Evolutionary conservation across 345 rosid genomes (phyloP), one percentile per base, ranked within the genome.

Genomic region (Bretschneidera sinensis): DNA sequence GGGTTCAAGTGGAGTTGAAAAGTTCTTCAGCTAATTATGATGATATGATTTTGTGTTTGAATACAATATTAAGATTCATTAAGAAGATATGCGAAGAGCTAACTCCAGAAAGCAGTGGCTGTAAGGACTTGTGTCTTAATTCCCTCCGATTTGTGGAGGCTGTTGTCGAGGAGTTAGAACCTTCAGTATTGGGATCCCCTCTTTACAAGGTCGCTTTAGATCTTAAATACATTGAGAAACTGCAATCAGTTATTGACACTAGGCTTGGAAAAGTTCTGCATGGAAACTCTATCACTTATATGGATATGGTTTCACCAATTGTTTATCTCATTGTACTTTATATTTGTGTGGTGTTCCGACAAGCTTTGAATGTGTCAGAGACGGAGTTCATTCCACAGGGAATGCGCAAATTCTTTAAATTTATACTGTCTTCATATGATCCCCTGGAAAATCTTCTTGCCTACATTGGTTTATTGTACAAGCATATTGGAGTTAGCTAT

Each of bases 231-330:
- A 21, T 74, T 56, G 67, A 75, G 59, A 56, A 62, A 5, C 48
- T 63, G 72, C 66, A 56, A 50, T 59, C 66, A 24, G 43, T 53
- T 49, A 51, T 52, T 63, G 65, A 63, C 16, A 31, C 21, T 24
- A 57, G 47, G 50, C 57, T 61, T 65, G 66, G 61, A 54, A 69
- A 69, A 20, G 16, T 66, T 31, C 48, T 59, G 39, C 65, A 21
- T 21, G 48, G 63, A 10, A 54, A 58, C 60, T 61, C 53, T 55
- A 13, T 74, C 34, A 53, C 68, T 66, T 60, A 63, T 48, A 74
- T 70, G 80, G 83, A 78, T 34, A 72, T 74, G 81, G 77, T 79
- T 67, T 71, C 82, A 53, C 87, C 85, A 5, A 28, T 70, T 63
- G 74, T 62, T 67, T 85, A 79, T 76, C 48, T 85, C 35, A 66